A percentile compares a stretch with the other conserved stretches of the same genome.
Conservation (phyloP, 305 asterid species). For the Fraxinus albicans region DNA sequence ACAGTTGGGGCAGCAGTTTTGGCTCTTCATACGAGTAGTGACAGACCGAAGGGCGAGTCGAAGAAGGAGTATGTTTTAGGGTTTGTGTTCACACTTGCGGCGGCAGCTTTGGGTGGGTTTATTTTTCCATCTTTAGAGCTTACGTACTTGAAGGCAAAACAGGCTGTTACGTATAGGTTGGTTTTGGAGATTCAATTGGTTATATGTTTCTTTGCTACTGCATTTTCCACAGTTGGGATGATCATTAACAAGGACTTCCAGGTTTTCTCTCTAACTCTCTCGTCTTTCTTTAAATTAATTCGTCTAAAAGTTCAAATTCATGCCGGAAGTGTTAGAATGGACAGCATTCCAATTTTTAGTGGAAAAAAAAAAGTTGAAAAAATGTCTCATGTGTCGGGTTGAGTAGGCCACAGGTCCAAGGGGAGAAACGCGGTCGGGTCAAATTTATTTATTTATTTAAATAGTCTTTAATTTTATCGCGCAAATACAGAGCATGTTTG, state of each 20-base stretch:
- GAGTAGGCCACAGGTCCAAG: too few relatives aligned
- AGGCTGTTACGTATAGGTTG: neutral
- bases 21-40: conserved; percentile 4
- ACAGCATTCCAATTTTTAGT: too few relatives aligned
- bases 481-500: too few relatives aligned
- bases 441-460: too few relatives aligned
- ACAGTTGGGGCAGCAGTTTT: conserved; percentile 2
- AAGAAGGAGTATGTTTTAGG: neutral
- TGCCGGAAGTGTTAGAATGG: too few relatives aligned
- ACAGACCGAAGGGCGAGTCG: neutral
- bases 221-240: neutral
- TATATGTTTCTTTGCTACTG: neutral
- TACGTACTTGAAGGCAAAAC: conserved; percentile 8
- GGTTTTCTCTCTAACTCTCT: neutral
- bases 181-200: conserved; percentile 10
- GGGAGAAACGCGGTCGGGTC: too few relatives aligned
- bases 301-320: too few relatives aligned
- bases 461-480: too few relatives aligned
- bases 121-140: neutral
- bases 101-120: neutral
- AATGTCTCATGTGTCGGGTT: too few relatives aligned
- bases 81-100: neutral
- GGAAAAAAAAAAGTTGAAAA: too few relatives aligned
- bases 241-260: conserved; percentile 2
- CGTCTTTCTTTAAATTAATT: neutral